A percentile compares a stretch with the other conserved stretches of the same genome.
Conservation (phyloP, 768 basidiomycete genomes). For the Collybia mongolica region DNA sequence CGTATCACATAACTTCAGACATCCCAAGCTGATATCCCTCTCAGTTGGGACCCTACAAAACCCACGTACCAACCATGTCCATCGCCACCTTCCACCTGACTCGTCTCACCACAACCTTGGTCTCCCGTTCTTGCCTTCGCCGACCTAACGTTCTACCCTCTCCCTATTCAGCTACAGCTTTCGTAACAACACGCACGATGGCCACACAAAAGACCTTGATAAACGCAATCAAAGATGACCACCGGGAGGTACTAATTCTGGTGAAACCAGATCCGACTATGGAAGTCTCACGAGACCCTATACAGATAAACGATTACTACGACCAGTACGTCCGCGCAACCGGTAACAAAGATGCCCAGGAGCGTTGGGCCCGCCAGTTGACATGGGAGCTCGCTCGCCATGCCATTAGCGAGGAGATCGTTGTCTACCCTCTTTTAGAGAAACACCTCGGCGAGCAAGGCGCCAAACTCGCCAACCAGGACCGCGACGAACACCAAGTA, state of each 20-base stretch:
- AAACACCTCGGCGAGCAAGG: slow-evolving; percentile 53
- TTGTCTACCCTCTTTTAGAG: slow-evolving; percentile 65
- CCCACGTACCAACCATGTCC: too few relatives aligned
- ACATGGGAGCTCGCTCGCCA: slow-evolving; percentile 63
- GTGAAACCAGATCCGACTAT: neutral
- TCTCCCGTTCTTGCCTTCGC: too few relatives aligned
- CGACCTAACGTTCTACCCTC: too few relatives aligned
- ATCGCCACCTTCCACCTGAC: too few relatives aligned
- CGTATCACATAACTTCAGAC: too few relatives aligned
- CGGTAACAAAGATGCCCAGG: slow-evolving; percentile 45
- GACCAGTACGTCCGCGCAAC: slow-evolving; percentile 41
- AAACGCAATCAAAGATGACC: slow-evolving; percentile 46
- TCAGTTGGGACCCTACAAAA: too few relatives aligned
- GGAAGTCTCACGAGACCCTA: neutral
- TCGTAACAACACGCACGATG: too few relatives aligned
- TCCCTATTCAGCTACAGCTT: too few relatives aligned
- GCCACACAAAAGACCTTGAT: slow-evolving; percentile 27
- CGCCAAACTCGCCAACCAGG: slow-evolving; percentile 47
- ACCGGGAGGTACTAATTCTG: slow-evolving; percentile 40
- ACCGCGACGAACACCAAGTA: slow-evolving; percentile 58
- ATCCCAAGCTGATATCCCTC: too few relatives aligned
- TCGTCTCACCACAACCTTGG: too few relatives aligned
- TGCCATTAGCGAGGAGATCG: slow-evolving; percentile 60
- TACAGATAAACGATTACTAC: slow-evolving; percentile 58
- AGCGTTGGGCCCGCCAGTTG: slow-evolving; percentile 54